Base-by-base conservation (phyloP, 2,329 filamentous ascomycete species). In the Eutypa lata region DNA sequence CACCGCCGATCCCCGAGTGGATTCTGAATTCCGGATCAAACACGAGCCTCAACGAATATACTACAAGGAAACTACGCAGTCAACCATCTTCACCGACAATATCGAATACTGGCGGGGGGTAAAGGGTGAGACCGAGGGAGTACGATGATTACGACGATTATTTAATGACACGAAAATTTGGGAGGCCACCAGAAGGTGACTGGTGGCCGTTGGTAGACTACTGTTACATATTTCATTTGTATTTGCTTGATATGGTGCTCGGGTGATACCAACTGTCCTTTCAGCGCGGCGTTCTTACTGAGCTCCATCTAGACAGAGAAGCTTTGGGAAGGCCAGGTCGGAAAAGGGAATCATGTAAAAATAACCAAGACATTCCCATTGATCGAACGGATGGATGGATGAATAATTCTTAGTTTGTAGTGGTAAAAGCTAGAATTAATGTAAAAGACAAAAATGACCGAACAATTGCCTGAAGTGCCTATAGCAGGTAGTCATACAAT, bases 1-100 rank as follows among this genome's bases (percentile, higher is more conserved):
- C 81, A 10, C 81, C 83, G 11, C 82, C 82, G 1, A 82, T 86
- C 40, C 83, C 83, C 0, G 81, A 83, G 7, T 86, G 81, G 76
- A 77, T 85, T 35, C 66, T 86, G 52, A 78, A 75, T 53, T 77
- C 79, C 0, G 78, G 79, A n/a, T 68, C 74, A 48, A 72, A 76
- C 52, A 74, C 73, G 24, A 82, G 77, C 61, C 68, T 81, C 59
- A 63, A 70, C n/a, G 74, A 71, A 16, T 80, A 79, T 56, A 70
- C 74, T 50, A 73, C 58, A 57, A 71, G 73, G 52, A 74, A 69
- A 65, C 63, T 61, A 48, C 61, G 55, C 53, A 63, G 63, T 48
- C 55, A 53, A 56, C 53, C 58, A 37, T 26, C 35, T 8, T 26
- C 28, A 16, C n/a, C 48, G 28, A 53, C 11, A 45, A 53, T 11